A percentile compares a stretch with the other conserved stretches of the same genome.
These are phyloP conservation scores for Aspergillus olivimuriae DNA, from an alignment of 495 filamentous ascomycete species.

Conservation along the genomic window DNA sequence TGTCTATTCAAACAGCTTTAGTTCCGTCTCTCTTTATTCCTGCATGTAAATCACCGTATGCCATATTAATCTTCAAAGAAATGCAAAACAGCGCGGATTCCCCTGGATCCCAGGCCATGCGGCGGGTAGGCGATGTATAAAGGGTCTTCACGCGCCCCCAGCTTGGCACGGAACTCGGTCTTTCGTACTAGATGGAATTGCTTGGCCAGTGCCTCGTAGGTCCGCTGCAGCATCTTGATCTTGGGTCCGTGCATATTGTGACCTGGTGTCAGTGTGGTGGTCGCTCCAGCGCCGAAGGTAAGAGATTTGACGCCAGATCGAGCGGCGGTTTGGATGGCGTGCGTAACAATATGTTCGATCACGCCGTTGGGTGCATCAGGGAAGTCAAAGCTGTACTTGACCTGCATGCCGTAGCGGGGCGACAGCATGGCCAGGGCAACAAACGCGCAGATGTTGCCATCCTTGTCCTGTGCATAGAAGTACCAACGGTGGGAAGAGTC, in stretches of 20 bases:
- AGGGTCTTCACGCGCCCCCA: constrained; percentile 69
- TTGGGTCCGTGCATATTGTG: constrained; percentile 68
- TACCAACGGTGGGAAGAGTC: constrained; percentile 74
- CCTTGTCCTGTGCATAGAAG: constrained; percentile 63
- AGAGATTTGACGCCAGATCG: constrained; percentile 56
- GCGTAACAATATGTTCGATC: constrained; percentile 72
- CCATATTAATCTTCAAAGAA: constrained; percentile 80
- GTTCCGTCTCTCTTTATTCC: no score
- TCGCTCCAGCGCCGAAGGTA: constrained; percentile 77
- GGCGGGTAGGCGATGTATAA: constrained; percentile 78
- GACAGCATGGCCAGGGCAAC: constrained; percentile 69
- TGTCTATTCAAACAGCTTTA: no score
- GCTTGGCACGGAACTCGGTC: constrained; percentile 81
- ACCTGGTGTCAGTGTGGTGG: constrained; percentile 57
- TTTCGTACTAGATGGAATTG: constrained; percentile 74
- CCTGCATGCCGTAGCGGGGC: constrained; percentile 73
- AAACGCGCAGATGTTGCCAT: constrained; percentile 63
- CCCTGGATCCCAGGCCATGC: constrained; percentile 69
- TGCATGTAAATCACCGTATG: no score
- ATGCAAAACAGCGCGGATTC: constrained; percentile 67
- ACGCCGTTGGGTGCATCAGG: constrained; percentile 69
- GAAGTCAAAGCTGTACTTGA: constrained; percentile 86
- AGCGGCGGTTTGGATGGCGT: constrained; percentile 64
- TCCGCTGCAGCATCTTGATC: constrained; percentile 66
- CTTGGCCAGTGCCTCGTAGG: constrained; percentile 69